Conservation (phyloP, 768 basidiomycete genomes). For the Mycena albidolilacea region DNA sequence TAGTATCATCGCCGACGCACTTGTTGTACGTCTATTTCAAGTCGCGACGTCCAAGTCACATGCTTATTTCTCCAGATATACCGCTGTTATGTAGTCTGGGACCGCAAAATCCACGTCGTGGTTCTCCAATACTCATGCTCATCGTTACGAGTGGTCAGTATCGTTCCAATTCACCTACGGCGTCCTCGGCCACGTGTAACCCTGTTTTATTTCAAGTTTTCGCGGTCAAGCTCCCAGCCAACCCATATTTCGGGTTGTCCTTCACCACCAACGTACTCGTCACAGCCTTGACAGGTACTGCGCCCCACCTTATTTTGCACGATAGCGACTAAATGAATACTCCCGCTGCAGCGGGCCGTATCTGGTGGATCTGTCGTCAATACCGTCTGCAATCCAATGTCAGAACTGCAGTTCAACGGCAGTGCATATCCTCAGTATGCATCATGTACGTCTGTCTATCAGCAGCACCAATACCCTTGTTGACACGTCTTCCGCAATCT, state of each 20-base stretch:
- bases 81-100: slow-evolving; percentile 51
- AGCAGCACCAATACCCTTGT: background rate
- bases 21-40: slow-evolving; percentile 44
- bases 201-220: slow-evolving; percentile 5
- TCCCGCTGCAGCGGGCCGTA: slow-evolving; percentile 44
- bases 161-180: background rate
- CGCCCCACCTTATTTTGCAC: background rate
- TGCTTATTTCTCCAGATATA: slow-evolving; percentile 44
- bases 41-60: background rate
- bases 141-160: slow-evolving; percentile 45
- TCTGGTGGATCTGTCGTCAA: slow-evolving; percentile 50
- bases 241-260: slow-evolving; percentile 48
- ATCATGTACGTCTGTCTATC: slow-evolving; percentile 41
- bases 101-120: slow-evolving; percentile 47
- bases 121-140: slow-evolving; percentile 44
- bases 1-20: slow-evolving; percentile 48
- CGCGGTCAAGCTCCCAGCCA: slow-evolving; percentile 46
- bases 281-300: slow-evolving; percentile 48
- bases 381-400: slow-evolving; percentile 43
- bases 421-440: slow-evolving; percentile 46
- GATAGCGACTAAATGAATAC: background rate
- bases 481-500: too few relatives aligned
- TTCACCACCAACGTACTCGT: slow-evolving; percentile 49
- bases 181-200: background rate
- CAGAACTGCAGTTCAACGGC: slow-evolving; percentile 39